A percentile compares a stretch with the other conserved stretches of the same genome.
Evolutionary conservation across 768 basidiomycete species (phyloP).

Genomic region (Pisolithus orientalis): DNA sequence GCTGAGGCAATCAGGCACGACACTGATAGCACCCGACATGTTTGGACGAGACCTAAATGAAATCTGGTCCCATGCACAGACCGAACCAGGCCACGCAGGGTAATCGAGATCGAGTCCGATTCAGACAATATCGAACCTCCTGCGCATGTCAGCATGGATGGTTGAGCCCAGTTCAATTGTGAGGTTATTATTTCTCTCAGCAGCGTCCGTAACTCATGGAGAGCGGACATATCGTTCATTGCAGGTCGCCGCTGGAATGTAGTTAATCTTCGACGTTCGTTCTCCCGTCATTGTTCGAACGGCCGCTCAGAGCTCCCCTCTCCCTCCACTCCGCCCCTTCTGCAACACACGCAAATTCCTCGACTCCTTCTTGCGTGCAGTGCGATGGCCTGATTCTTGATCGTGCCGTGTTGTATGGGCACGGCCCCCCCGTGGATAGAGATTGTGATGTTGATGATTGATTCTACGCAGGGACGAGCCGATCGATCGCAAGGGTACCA

Average conservation of each 20-base stretch:
- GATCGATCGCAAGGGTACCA: background rate
- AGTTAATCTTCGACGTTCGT: background rate
- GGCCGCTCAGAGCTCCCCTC: background rate
- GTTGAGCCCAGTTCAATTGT: background rate
- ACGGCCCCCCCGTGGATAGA: background rate
- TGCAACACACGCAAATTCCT: background rate
- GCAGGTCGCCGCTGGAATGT: background rate
- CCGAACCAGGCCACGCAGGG: background rate
- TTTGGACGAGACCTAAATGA: conserved; percentile 3
- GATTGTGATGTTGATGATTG: background rate
- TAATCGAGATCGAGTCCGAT: background rate
- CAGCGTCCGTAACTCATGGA: background rate
- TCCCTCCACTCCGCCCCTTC: background rate
- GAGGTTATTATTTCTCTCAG: background rate
- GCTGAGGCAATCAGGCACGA: conserved; percentile 6
- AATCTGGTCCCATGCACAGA: background rate
- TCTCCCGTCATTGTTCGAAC: background rate
- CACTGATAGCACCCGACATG: background rate
- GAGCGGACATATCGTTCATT: background rate
- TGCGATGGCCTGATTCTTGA: background rate
- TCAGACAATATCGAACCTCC: background rate
- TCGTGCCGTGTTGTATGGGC: background rate
- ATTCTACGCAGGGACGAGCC: background rate
- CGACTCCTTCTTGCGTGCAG: background rate
- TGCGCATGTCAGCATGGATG: background rate